A percentile compares a stretch with the other conserved stretches of the same genome.
Conservation (phyloP, 331 rosid genomes). For the Quercus lobata region DNA sequence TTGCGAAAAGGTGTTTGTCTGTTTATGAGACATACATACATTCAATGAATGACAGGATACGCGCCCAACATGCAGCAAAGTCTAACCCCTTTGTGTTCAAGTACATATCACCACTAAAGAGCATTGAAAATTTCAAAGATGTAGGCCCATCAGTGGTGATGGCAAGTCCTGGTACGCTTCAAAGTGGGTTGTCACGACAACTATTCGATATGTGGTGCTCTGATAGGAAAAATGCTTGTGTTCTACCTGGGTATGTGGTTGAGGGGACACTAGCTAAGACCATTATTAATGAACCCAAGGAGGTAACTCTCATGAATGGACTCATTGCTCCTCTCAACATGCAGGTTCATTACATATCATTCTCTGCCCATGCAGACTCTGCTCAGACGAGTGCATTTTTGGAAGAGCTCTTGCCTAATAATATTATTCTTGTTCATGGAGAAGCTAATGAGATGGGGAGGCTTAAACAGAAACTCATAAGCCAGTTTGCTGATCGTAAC, state of each 20-base stretch:
- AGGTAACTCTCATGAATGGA: slow-evolving; percentile 82
- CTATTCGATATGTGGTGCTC: slow-evolving; percentile 94
- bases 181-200: slow-evolving; percentile 88
- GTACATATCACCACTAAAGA: slow-evolving; percentile 72
- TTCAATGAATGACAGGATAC: slow-evolving; percentile 90
- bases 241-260: slow-evolving; percentile 79
- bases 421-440: slow-evolving; percentile 92
- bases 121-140: slow-evolving; percentile 81
- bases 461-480: slow-evolving; percentile 84
- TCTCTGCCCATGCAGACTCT: slow-evolving; percentile 92
- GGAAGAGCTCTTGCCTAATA: slow-evolving; percentile 89
- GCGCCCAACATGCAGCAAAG: slow-evolving; percentile 78
- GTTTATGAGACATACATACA: slow-evolving; percentile 94
- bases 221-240: slow-evolving; percentile 76
- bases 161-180: slow-evolving; percentile 94
- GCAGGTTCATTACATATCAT: slow-evolving; percentile 90
- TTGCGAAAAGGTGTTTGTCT: slow-evolving; percentile 83
- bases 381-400: slow-evolving; percentile 91
- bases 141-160: slow-evolving; percentile 90
- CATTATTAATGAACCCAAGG: slow-evolving; percentile 86
- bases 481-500: slow-evolving; percentile 78
- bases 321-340: slow-evolving; percentile 81
- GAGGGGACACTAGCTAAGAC: slow-evolving; percentile 88
- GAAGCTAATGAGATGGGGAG: slow-evolving; percentile 95
- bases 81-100: slow-evolving; percentile 85